Evolutionary conservation across 805 yeast species (phyloP).

Genomic region (Brettanomyces nanus): DNA sequence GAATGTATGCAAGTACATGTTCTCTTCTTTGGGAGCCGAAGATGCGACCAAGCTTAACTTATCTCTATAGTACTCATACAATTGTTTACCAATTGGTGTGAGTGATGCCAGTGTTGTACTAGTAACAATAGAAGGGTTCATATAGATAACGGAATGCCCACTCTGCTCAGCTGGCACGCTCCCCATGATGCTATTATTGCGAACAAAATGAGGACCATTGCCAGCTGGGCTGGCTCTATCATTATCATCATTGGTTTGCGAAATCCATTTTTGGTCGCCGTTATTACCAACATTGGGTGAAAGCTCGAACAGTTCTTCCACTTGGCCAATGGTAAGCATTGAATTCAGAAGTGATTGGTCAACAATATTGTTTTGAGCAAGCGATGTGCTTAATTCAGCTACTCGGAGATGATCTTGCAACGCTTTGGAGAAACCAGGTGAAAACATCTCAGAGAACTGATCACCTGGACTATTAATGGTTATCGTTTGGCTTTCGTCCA

Average conservation of each 20-base stretch:
- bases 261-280: no score
- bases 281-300: no score
- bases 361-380: no score
- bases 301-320: constrained; percentile 11
- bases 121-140: constrained; percentile 23
- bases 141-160: constrained; percentile 15
- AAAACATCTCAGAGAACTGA: constrained; percentile 14
- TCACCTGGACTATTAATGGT: not conserved
- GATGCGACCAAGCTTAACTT: constrained; percentile 34
- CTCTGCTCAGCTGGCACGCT: not conserved
- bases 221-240: not conserved
- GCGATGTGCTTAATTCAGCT: constrained; percentile 1
- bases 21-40: constrained; percentile 42
- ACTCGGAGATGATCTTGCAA: constrained; percentile 16
- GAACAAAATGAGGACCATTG: not conserved
- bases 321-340: constrained; percentile 5
- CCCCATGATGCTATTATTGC: constrained; percentile 1
- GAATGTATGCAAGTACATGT: constrained; percentile 43
- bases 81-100: constrained; percentile 27
- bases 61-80: constrained; percentile 43
- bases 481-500: no score
- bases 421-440: constrained; percentile 18
- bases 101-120: constrained; percentile 23
- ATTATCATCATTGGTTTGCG: constrained; percentile 1
- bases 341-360: no score